phyloP scores from a whole-genome alignment of 176 grass and related monocot genomes.

The Triticum timopheevii region DNA sequence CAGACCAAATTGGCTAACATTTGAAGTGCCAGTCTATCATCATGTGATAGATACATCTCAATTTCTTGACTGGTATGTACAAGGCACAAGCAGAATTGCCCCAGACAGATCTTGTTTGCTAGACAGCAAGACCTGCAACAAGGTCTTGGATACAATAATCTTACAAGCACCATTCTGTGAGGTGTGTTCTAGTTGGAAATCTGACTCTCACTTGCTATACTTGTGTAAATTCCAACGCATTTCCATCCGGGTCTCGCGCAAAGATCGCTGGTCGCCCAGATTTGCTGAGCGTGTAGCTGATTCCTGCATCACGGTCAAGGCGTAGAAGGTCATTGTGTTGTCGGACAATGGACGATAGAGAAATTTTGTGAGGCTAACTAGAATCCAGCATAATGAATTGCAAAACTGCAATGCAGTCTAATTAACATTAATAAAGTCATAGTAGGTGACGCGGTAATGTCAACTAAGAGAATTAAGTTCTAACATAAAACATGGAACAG shows the following conservation, averaged over 20 bases:
- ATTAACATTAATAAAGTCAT: neutral
- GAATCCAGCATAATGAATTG: neutral
- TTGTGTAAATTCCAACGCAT: slow-evolving; percentile 91
- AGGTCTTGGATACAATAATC: neutral
- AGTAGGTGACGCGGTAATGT: neutral
- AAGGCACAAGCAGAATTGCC: slow-evolving; percentile 15
- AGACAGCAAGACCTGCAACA: neutral
- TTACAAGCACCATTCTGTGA: neutral
- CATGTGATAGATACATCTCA: neutral
- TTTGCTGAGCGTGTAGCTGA: slow-evolving; percentile 92
- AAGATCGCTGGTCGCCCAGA: slow-evolving; percentile 90
- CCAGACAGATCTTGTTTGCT: neutral
- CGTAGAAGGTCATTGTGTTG: neutral
- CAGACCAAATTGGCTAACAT: neutral
- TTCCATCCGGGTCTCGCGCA: slow-evolving; percentile 83
- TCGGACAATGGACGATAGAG: neutral
- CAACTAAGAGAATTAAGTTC: neutral
- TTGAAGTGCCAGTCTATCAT: neutral
- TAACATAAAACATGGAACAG: neutral
- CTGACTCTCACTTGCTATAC: slow-evolving; percentile 38
- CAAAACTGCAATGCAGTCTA: neutral
- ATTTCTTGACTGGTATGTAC: slow-evolving; percentile 24
- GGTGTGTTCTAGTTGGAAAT: slow-evolving; percentile 20
- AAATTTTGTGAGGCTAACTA: neutral
- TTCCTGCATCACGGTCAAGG: slow-evolving; percentile 53